Conservation (phyloP, 2,329 filamentous ascomycete species). For the Sporothrix protearum region DNA sequence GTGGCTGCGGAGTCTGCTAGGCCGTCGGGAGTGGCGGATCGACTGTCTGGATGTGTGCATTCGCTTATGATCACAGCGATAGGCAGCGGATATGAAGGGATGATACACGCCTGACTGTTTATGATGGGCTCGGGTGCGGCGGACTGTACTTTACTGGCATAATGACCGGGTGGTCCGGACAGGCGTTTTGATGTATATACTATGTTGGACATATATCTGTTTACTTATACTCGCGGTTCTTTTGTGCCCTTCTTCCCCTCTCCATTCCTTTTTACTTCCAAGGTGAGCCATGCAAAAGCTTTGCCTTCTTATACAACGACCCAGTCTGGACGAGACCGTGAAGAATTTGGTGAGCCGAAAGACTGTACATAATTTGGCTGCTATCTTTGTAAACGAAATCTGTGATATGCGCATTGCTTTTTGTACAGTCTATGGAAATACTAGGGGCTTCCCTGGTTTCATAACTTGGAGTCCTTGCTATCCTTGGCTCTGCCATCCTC, state of each 20-base stretch:
- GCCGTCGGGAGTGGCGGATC: constrained; percentile 81
- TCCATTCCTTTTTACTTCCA: not conserved
- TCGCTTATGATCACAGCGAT: constrained; percentile 45
- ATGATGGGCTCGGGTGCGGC: not conserved
- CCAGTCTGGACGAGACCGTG: not conserved
- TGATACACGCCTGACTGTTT: not conserved
- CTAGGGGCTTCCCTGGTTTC: not conserved
- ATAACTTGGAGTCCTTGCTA: not conserved
- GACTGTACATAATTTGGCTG: not conserved
- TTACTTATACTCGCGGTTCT: not conserved
- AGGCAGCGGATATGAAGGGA: not conserved
- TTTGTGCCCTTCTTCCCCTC: not conserved
- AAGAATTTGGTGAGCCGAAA: not conserved
- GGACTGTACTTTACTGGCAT: constrained; percentile 36
- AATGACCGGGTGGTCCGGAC: not conserved
- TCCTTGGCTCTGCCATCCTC: not conserved
- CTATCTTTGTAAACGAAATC: not conserved
- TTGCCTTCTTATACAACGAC: not conserved
- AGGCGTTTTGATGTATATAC: not conserved
- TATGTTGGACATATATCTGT: not conserved
- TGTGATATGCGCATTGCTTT: not conserved
- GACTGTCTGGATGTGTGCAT: constrained; percentile 89
- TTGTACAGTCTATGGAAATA: not conserved
- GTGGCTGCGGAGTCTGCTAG: constrained; percentile 79
- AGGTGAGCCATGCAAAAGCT: not conserved